Base-by-base conservation (phyloP, 371 early-diverging fungal genomes). In the Mortierella sp. region DNA sequence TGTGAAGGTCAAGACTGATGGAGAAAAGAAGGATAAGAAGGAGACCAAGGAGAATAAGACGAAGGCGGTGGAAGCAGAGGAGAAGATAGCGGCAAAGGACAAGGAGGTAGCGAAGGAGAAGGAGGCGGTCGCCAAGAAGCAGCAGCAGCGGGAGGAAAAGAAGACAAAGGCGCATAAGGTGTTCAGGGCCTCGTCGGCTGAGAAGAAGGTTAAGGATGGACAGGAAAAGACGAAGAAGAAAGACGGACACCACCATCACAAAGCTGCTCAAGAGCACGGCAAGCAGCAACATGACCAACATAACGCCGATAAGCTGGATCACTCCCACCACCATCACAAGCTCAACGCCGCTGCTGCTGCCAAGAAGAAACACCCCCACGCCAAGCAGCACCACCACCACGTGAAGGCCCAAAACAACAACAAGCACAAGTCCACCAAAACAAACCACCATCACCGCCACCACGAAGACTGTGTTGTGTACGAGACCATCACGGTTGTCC, bases 391-490 rank as follows among this genome's bases (percentile, higher is more conserved):
- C 11, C 14, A 74, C 44, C n/a, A 46, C 24, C 27, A 29, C 2
- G 44, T 38, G 46, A 56, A 35, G 72, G 32, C 35, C 8, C 55
- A 43, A 10, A 71, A 38, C 35, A 46, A 51, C 60, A 35, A 78
- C 24, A 60, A 74, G 51, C 72, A 78, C 29, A 60, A 71, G 51
- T 68, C 41, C 5, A 51, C 55, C 0, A 29, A 56, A 16, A 18
- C 55, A 63, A 38, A 70, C 58, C 60, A 71, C 54, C 21, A 46
- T 21, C 21, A 49, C 14, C 72, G 72, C 68, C 29, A 76, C 27
- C 43, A 71, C 58, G 27, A 74, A 43, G 70, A 70, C 49, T 78
- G 82, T 14, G 27, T 65, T 14, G 72, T 72, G n/a, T 75, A 74
- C 48, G 70, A 56, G 55, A 75, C 75, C 27, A 35, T 82, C 38